These are phyloP conservation scores for Lycium ferocissimum DNA, from an alignment of 257 asterid species.

Conservation along the genomic window DNA sequence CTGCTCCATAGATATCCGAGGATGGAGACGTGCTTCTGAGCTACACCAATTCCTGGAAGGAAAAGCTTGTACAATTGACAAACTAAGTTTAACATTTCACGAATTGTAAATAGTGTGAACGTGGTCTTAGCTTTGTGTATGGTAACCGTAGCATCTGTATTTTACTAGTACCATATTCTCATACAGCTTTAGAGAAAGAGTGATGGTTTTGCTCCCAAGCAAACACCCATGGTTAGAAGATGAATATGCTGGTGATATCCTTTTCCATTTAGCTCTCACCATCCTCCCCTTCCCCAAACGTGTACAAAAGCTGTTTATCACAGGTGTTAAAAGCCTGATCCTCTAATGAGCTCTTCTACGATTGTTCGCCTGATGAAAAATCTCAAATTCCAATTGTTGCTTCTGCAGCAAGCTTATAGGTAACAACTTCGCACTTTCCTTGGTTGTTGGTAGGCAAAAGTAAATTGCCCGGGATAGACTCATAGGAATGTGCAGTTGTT, in stretches of 20 bases:
- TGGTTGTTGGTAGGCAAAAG: background rate
- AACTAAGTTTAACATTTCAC: background rate
- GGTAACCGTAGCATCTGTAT: background rate
- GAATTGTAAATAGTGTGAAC: background rate
- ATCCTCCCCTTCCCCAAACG: background rate
- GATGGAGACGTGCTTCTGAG: constrained; percentile 5
- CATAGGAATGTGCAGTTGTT: background rate
- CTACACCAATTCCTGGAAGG: background rate
- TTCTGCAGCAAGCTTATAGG: background rate
- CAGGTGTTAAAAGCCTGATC: background rate
- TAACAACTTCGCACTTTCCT: background rate
- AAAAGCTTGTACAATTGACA: constrained; percentile 3
- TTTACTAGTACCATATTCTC: background rate
- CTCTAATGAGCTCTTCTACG: background rate
- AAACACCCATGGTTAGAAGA: background rate
- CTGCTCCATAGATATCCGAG: background rate
- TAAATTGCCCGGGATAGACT: background rate
- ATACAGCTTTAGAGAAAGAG: background rate
- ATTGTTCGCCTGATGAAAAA: background rate
- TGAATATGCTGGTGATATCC: background rate
- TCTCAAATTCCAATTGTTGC: background rate
- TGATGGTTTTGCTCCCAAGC: background rate
- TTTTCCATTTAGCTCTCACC: constrained; percentile 6
- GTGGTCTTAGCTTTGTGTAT: background rate
- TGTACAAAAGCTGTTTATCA: background rate